Conservation (phyloP, 2,329 filamentous ascomycete genomes). For the Colletotrichum caudatum region DNA sequence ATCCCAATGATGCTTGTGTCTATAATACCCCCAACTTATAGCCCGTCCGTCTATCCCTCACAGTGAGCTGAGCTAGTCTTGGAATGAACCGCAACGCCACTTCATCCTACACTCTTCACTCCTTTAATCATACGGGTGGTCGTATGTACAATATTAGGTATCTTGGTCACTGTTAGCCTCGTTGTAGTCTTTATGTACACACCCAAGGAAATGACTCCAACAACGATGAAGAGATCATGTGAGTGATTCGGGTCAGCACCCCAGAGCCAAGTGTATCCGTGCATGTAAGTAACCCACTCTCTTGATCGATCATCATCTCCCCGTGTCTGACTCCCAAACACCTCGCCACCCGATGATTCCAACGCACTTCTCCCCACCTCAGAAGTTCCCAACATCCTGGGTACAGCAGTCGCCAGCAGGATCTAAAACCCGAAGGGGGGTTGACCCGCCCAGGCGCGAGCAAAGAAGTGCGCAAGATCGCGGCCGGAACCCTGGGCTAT, state of each 20-base stretch:
- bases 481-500: background rate
- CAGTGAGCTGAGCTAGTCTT: background rate
- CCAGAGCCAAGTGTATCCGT: background rate
- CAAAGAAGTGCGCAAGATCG: background rate
- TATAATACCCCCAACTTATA: background rate
- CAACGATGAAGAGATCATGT: background rate
- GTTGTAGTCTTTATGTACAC: background rate
- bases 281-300: background rate
- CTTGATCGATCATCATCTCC: background rate
- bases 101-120: too few species aligned
- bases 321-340: constrained; percentile 3
- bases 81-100: background rate
- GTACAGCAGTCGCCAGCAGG: background rate
- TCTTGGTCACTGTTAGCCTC: background rate
- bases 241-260: background rate
- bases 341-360: background rate
- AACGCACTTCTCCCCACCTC: background rate
- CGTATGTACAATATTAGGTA: background rate
- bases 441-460: background rate
- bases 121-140: background rate
- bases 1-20: background rate
- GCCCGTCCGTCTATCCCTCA: background rate
- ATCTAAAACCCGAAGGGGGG: constrained; percentile 3
- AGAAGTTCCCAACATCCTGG: background rate
- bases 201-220: background rate